Evolutionary conservation across 148 eudicot species (phyloP), one percentile per base, ranked within the genome.

Genomic region (Spergularia bocconei): DNA sequence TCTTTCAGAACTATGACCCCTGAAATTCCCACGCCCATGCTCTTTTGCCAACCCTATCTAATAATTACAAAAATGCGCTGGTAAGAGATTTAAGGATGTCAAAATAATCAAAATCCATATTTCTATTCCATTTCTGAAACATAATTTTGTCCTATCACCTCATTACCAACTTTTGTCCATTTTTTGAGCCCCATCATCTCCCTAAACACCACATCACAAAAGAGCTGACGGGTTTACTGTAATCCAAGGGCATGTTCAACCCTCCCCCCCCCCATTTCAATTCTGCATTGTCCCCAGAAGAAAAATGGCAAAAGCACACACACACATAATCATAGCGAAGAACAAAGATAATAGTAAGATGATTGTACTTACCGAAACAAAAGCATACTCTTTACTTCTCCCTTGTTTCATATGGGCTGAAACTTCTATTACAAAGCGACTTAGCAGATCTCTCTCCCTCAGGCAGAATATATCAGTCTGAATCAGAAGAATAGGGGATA

Each of bases 391-490:
- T 80, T 76, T 95, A 86, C 87, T 92, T 82, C 71, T 82, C 60
- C 99, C 99, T 77, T 87, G 96, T 72, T 84, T 85, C 84, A 80
- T 86, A 63, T 78, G 76, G 25, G 62, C 76, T 29, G 97, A 88
- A 75, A 95, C 87, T 81, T 95, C 97, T 19, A 77, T 81, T 64
- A 86, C 93, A 74, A 95, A 92, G 54, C 88, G 94, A 61, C 75
- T 66, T 72, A 95, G 86, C 47, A 95, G 82, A 79, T 95, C 97
- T 81, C 96, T 84, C 82, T 95, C 99, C 81, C 99, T 85, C 75
- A 95, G 71, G 87, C 86, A 88, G 72, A 92, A 89, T 33, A 95
- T 80, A 74, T 94, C 98, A 69, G 88, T 84, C 98, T 94, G 90
- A n/a, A 44, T 39, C 48, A 77, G 19, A 64, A 74, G 66, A 68